Evolutionary conservation across 2,329 filamentous ascomycete genomes (phyloP).

Genomic region (Dryadomyces quercus-mongolicae): DNA sequence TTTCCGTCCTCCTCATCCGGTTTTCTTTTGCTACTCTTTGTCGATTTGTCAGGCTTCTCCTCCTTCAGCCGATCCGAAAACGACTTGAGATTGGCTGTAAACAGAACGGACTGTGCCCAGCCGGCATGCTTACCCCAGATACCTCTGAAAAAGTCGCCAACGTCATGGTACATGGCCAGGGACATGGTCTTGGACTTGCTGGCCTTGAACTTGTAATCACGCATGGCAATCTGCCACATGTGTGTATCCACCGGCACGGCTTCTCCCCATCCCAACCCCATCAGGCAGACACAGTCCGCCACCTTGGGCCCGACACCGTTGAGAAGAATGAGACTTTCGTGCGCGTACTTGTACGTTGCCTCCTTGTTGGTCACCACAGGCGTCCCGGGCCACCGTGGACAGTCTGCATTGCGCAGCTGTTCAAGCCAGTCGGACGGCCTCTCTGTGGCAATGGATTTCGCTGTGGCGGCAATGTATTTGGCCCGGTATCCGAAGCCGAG

Average conservation of each 20-base stretch:
- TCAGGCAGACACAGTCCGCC: slow-evolving; percentile 89
- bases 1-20: no score
- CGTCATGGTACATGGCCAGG: slow-evolving; percentile 76
- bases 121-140: slow-evolving; percentile 91
- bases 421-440: slow-evolving; percentile 66
- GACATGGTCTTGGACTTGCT: slow-evolving; percentile 59
- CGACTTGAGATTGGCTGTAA: slow-evolving; percentile 79
- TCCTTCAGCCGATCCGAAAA: slow-evolving; percentile 56
- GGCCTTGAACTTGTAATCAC: slow-evolving; percentile 87
- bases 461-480: slow-evolving; percentile 83
- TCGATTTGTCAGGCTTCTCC: slow-evolving; percentile 11
- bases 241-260: slow-evolving; percentile 95
- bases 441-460: slow-evolving; percentile 56
- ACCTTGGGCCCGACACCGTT: slow-evolving; percentile 94
- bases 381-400: slow-evolving; percentile 35
- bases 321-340: slow-evolving; percentile 64
- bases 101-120: slow-evolving; percentile 95
- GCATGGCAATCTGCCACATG: slow-evolving; percentile 94
- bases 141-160: slow-evolving; percentile 78
- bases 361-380: neutral
- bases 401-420: slow-evolving; percentile 64
- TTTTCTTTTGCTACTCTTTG: slow-evolving; percentile 6
- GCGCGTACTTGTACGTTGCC: slow-evolving; percentile 57
- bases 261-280: slow-evolving; percentile 93
- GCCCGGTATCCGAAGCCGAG: slow-evolving; percentile 92